These are phyloP conservation scores for Lichtheimia ornata DNA, from an alignment of 371 early-diverging fungal species.

Conservation along the genomic window DNA sequence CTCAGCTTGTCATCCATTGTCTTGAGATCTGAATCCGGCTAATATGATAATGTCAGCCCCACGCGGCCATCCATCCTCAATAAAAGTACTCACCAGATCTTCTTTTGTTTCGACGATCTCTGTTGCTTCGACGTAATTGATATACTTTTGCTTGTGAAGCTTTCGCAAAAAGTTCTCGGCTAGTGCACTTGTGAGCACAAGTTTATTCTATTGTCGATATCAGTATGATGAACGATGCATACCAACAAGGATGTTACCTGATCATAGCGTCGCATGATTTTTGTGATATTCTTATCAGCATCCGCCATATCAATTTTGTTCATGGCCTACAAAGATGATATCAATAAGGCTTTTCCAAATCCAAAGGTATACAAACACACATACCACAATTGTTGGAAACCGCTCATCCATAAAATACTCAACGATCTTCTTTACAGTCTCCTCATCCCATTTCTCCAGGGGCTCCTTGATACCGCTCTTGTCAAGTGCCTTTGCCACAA, in stretches of 20 bases:
- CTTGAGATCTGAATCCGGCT: conserved; percentile 55
- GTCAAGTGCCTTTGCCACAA: conserved; percentile 63
- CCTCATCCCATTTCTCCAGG: conserved; percentile 67
- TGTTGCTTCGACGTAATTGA: conserved; percentile 67
- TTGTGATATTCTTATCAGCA: conserved; percentile 76
- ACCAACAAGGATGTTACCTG: conserved; percentile 26
- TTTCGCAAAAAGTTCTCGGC: conserved; percentile 77
- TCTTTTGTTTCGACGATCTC: conserved; percentile 65
- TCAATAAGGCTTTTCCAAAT: no score
- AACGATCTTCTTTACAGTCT: conserved; percentile 58
- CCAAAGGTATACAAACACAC: neutral
- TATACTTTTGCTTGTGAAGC: conserved; percentile 67
- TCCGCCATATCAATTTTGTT: conserved; percentile 86
- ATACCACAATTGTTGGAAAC: conserved; percentile 73
- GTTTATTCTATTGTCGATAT: conserved; percentile 34
- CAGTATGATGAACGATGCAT: neutral
- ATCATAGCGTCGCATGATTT: conserved; percentile 70
- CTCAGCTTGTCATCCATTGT: conserved; percentile 65
- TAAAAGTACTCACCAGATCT: conserved; percentile 35
- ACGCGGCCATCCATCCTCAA: neutral
- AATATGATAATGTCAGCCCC: conserved; percentile 2
- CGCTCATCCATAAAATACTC: conserved; percentile 71
- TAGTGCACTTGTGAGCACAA: conserved; percentile 76
- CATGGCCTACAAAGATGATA: conserved; percentile 42
- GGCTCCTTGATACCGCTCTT: conserved; percentile 47